Evolutionary conservation across 768 basidiomycete genomes (phyloP).

Genomic region (Artomyces pyxidatus): DNA sequence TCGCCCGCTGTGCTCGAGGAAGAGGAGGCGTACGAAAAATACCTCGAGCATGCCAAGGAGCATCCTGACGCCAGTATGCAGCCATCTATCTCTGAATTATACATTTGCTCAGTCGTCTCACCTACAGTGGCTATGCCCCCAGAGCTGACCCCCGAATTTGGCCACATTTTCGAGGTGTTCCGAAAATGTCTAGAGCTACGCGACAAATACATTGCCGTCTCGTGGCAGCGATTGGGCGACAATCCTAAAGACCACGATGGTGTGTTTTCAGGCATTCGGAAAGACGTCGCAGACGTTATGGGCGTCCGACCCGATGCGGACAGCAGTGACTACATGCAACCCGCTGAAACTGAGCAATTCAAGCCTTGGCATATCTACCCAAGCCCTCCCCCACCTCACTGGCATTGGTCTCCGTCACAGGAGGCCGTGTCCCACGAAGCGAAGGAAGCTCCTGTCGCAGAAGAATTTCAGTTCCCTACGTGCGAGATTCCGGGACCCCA

Average conservation of each 20-base stretch:
- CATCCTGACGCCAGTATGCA: slow-evolving; percentile 2
- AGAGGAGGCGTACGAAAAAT: background rate
- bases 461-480: slow-evolving; percentile 63
- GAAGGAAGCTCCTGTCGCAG: slow-evolving; percentile 21
- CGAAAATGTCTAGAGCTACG: slow-evolving; percentile 83
- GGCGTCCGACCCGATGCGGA: slow-evolving; percentile 61
- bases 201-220: slow-evolving; percentile 89
- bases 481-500: slow-evolving; percentile 63
- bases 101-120: slow-evolving; percentile 6
- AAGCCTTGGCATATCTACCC: slow-evolving; percentile 87
- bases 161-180: slow-evolving; percentile 56
- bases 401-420: slow-evolving; percentile 71
- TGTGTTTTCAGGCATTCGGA: slow-evolving; percentile 58
- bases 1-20: background rate
- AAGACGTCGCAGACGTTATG: slow-evolving; percentile 52
- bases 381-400: slow-evolving; percentile 87
- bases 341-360: slow-evolving; percentile 25
- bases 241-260: slow-evolving; percentile 91
- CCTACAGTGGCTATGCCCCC: slow-evolving; percentile 1
- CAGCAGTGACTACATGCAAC: slow-evolving; percentile 16
- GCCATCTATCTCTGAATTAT: slow-evolving; percentile 6
- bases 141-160: slow-evolving; percentile 20
- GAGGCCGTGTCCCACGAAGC: slow-evolving; percentile 35
- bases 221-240: slow-evolving; percentile 88
- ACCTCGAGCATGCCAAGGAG: slow-evolving; percentile 4